phyloP scores from a whole-genome alignment of 352 stramenopile genomes.

The Pythium plurisporium region DNA sequence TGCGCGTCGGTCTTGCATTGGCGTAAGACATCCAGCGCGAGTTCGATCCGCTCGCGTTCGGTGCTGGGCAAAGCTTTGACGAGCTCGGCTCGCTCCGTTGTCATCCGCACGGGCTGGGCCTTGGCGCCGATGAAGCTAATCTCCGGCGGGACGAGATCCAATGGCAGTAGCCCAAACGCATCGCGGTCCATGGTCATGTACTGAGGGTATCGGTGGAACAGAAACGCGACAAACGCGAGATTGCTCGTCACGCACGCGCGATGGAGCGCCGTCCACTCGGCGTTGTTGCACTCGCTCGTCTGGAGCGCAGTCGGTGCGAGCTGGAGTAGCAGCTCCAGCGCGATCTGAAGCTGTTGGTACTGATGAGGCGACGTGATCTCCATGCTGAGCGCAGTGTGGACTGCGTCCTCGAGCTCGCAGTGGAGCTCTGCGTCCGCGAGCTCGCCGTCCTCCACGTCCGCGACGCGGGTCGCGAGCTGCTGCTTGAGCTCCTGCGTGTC shows the following conservation, averaged over 20 bases:
- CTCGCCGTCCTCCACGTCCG: constrained; percentile 17
- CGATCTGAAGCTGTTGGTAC: constrained; percentile 60
- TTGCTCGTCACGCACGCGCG: constrained; percentile 57
- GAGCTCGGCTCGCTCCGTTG: constrained; percentile 23
- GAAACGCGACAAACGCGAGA: constrained; percentile 51
- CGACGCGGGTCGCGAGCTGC: constrained; percentile 23
- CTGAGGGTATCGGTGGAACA: constrained; percentile 30
- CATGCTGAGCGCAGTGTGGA: constrained; percentile 52
- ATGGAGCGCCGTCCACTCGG: constrained; percentile 46
- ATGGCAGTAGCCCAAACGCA: constrained; percentile 42
- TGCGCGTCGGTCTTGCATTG: constrained; percentile 2
- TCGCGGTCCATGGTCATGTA: constrained; percentile 36
- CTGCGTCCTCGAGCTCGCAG: constrained; percentile 44
- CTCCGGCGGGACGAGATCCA: constrained; percentile 55
- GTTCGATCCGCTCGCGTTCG: constrained; percentile 10
- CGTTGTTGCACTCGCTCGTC: constrained; percentile 25
- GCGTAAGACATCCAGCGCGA: constrained; percentile 10
- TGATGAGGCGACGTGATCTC: constrained; percentile 52
- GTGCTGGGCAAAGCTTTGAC: constrained; percentile 9
- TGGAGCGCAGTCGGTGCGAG: constrained; percentile 13
- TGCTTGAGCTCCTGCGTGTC: constrained; percentile 50
- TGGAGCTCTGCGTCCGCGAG: constrained; percentile 16
- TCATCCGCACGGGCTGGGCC: no score
- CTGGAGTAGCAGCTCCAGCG: constrained; percentile 51
- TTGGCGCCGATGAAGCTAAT: constrained; percentile 23